Evolutionary conservation across 768 basidiomycete species (phyloP), one percentile per base, ranked within the genome.

Genomic region (Psilocybe sp.): DNA sequence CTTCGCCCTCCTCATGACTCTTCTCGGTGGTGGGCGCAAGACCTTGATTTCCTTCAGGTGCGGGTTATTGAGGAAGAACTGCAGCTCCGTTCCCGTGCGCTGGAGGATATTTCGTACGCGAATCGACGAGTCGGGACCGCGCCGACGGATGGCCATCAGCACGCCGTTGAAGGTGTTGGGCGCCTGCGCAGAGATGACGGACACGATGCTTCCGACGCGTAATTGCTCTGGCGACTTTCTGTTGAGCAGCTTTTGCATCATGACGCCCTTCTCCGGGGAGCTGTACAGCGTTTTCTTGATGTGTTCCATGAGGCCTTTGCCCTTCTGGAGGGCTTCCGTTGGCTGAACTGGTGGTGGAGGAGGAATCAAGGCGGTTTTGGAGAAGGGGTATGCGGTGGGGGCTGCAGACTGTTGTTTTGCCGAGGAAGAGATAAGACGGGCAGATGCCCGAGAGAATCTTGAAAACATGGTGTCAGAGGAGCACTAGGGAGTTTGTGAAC

Each of bases 11-110:
- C 81, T 73, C 77, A 87, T 82, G 57, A 83, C 71, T 53, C 78
- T 78, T 52, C 75, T 78, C 5, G 78, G 78, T 49, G 87, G 84
- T 56, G 70, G 73, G 68, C 81, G 79, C 51, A 94, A 71, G 52
- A 98, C 72, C 69, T 85, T 84, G 69, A 98, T 87, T 48, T 88
- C 84, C 75, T 90, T 92, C 68, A 98, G 61, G 63, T 91, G 81
- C 23, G 96, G 95, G 45, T 88, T 90, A 61, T 81, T 84, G 55
- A 85, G 82, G 65, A 87, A 93, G 71, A 92, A 89, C 62, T 87
- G 87, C 87, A 92, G 87, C 75, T 98, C 96, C 35, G 97, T 87
- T 11, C 94, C 95, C 11, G 88, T 92, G 55, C 92, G 79, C 60
- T 92, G 88, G 46, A 98, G 79, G 56, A 97, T 81, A 69, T 98